Base-by-base conservation (phyloP, 352 stramenopile species). In the Phytopythium aichiense region DNA sequence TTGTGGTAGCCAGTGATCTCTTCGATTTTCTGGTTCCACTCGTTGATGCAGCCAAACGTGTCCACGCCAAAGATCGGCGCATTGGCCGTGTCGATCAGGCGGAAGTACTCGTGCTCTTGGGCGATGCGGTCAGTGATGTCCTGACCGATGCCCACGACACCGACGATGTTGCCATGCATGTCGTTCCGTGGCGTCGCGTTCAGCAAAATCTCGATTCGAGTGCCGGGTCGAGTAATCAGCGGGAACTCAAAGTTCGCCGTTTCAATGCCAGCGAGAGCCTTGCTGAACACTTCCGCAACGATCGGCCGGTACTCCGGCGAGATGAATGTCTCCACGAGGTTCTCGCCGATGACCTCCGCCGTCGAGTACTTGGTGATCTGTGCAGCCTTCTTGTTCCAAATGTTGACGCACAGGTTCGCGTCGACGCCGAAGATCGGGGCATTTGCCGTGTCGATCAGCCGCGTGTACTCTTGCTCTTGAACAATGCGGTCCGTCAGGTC, bases 361-460 rank as follows among this genome's bases (percentile, higher is more conserved):
- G 76, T 91, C 15, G 77, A 77, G 69, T 93, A 91, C 42, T 92
- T 84, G 23, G 89, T 94, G 60, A 97, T 91, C 49, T 98, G 79
- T 0, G 81, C 85, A 13, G 87, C 90, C 64, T 97, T 96, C 57
- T 96, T 85, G 72, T 98, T 97, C 91, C 91, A 95, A 64, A 96
- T 96, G 61, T 96, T 96, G 15, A 96, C 90, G 48, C 85, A 91
- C 7, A 94, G 71, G 45, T 93, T 81, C 0, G 72, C 71, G 69
- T 97, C 89, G n/a, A 97, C 86, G 50, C 89, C 91, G 66, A 97
- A 96, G 53, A 97, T 97, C 5, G 90, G 87, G 15, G 87, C 85
- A 57, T 97, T 97, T 0, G 91, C 89, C 33, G 81, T 96, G 53
- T 97, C 91, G 60, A 97, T 95, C n/a, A 97, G 58, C 13, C 88